These are phyloP conservation scores for Colletotrichum limetticola DNA, from an alignment of 2,329 filamentous ascomycete species.

Conservation along the genomic window DNA sequence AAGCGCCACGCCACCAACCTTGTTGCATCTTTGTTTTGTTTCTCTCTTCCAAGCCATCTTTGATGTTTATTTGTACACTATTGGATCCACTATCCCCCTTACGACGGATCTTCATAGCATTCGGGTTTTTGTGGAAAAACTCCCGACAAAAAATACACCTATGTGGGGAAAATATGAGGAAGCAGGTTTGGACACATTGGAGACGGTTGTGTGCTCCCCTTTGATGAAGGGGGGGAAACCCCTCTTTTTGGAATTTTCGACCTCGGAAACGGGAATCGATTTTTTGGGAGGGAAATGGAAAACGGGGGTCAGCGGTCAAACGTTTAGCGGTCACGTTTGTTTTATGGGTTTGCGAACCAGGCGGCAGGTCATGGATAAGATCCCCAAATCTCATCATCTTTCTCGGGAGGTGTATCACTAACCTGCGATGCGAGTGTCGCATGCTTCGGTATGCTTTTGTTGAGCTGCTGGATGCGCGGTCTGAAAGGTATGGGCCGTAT, in stretches of 20 bases:
- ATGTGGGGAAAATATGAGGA: constrained; percentile 26
- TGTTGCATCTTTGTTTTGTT: constrained; percentile 27
- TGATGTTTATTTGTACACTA: constrained; percentile 38
- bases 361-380: too few species aligned
- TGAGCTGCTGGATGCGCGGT: constrained; percentile 6
- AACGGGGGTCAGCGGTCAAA: constrained; percentile 25
- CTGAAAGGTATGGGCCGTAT: not conserved
- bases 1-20: constrained; percentile 20
- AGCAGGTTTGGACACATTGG: constrained; percentile 18
- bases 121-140: constrained; percentile 15
- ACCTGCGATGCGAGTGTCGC: constrained; percentile 18
- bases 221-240: not conserved
- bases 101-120: constrained; percentile 32
- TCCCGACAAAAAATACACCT: constrained; percentile 30
- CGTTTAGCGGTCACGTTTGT: constrained; percentile 34
- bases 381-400: constrained; percentile 6
- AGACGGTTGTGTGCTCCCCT: not conserved
- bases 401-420: constrained; percentile 34
- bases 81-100: constrained; percentile 1
- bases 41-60: constrained; percentile 27
- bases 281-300: constrained; percentile 5
- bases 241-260: not conserved
- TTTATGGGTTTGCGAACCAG: constrained; percentile 30
- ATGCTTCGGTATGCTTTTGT: constrained; percentile 7
- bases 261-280: constrained; percentile 23